Evolutionary conservation across 75 land plant species (phyloP).

Genomic region (Isoetes taiwanensis): DNA sequence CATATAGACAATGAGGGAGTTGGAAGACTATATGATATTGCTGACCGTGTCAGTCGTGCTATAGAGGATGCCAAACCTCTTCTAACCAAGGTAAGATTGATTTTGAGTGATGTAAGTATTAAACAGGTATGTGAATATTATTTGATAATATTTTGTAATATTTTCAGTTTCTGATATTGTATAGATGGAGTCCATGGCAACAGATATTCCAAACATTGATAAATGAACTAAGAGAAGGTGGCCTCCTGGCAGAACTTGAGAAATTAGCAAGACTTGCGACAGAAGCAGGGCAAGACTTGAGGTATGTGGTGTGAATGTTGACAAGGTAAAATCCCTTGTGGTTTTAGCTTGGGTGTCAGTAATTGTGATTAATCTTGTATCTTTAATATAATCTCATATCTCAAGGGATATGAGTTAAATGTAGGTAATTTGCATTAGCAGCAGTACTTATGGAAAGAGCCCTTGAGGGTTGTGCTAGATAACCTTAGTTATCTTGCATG

Average conservation of each 20-base stretch:
- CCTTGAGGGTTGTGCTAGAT: too few species aligned
- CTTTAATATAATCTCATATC: too few species aligned
- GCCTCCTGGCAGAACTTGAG: conserved; percentile 69
- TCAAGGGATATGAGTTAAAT: too few species aligned
- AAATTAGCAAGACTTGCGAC: conserved; percentile 52
- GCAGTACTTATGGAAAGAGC: too few species aligned
- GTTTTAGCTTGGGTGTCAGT: too few species aligned
- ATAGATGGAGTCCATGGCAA: conserved; percentile 75
- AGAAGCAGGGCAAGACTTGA: conserved; percentile 57
- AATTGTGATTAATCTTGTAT: too few species aligned
- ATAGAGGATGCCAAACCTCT: conserved; percentile 71
- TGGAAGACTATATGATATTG: conserved; percentile 38
- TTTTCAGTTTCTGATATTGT: neutral
- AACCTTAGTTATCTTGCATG: too few species aligned
- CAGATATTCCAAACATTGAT: conserved; percentile 78
- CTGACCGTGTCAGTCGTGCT: conserved; percentile 51
- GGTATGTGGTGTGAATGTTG: too few species aligned
- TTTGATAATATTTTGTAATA: neutral
- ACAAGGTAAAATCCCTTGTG: too few species aligned
- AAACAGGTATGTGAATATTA: neutral
- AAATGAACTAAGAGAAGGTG: conserved; percentile 61
- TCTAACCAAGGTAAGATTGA: conserved; percentile 55
- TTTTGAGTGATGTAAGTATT: neutral
- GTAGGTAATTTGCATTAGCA: too few species aligned
- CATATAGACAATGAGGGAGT: conserved; percentile 67